Conservation (phyloP, 495 filamentous ascomycete genomes). For the Annulohypoxylon stygium region DNA sequence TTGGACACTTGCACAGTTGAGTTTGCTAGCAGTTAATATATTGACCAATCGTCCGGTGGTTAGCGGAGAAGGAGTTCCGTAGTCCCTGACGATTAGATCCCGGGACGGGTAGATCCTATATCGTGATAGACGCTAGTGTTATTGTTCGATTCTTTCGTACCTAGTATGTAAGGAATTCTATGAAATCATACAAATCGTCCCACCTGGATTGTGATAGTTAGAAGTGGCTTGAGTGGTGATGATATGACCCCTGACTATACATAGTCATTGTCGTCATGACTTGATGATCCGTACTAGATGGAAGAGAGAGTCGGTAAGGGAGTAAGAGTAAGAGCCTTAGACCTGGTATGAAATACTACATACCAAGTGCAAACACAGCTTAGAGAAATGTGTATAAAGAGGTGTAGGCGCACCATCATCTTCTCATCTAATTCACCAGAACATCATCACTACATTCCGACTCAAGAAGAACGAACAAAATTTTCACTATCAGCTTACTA, state of each 20-base stretch:
- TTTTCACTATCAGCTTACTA: not conserved
- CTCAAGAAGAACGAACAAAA: too few relatives aligned
- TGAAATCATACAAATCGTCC: constrained; percentile 8
- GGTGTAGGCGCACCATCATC: not conserved
- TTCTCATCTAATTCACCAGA: not conserved
- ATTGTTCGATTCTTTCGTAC: not conserved
- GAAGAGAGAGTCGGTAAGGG: constrained; percentile 6
- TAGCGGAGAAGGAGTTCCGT: constrained; percentile 17
- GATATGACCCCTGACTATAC: constrained; percentile 13
- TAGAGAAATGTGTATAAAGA: constrained; percentile 28
- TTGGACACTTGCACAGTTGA: not conserved
- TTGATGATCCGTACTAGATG: constrained; percentile 9
- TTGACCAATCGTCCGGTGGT: not conserved
- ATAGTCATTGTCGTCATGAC: constrained; percentile 42
- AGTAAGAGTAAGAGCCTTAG: constrained; percentile 6
- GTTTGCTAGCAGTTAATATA: not conserved
- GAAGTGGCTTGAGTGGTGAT: constrained; percentile 36
- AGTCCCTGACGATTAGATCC: constrained; percentile 16
- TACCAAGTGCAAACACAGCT: not conserved
- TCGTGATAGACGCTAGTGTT: constrained; percentile 10
- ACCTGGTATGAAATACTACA: not conserved
- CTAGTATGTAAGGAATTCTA: not conserved
- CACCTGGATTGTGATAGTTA: constrained; percentile 1
- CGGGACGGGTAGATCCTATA: not conserved
- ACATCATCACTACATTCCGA: not conserved